Evolutionary conservation across 352 stramenopile genomes (phyloP), one percentile per base, ranked within the genome.

Genomic region (Globisporangium abappressorium): DNA sequence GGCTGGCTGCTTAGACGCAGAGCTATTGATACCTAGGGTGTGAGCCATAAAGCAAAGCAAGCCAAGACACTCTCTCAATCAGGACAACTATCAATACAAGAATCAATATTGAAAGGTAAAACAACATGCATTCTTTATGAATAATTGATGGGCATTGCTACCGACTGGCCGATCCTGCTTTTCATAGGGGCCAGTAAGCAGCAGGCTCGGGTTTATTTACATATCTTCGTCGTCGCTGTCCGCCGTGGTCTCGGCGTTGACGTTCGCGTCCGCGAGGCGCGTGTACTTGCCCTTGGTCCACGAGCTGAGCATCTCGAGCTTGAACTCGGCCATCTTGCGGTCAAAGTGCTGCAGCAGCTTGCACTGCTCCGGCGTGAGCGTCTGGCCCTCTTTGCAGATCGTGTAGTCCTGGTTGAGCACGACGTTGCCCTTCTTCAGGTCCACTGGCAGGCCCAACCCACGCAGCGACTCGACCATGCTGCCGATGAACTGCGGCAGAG

Each of bases 391-490:
- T 75, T 97, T 98, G 83, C 97, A 99, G 57, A 99, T 90, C 65
- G 85, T 93, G 77, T 97, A 90, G 73, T 98, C 91, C 58, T 94
- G 87, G 70, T 89, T 89, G 22, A 99, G 87, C 65, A 96, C 80
- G 51, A 99, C 82, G 57, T 87, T 89, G 53, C 96, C 96, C 71
- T 98, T 98, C 80, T 99, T 95, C 33, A 99, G 86, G 75, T 99
- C 95, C 58, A 99, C 95, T 12, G 96, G 96, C 49, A 99, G 80
- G 26, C 97, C 96, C 18, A 99, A 84, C 56, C 94, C 94, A 49
- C 97, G 93, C 58, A 99, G 97, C 57, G 96, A 95, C 81, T 99
- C 95, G 56, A 98, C 82, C 96, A 99, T 98, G 64, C 90, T 98
- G 18, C 97, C 93, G 53, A 98, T 97, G 73, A 98, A 98, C 68